Conservation (phyloP, 805 yeast genomes). For the Yarrowia hollandica region DNA sequence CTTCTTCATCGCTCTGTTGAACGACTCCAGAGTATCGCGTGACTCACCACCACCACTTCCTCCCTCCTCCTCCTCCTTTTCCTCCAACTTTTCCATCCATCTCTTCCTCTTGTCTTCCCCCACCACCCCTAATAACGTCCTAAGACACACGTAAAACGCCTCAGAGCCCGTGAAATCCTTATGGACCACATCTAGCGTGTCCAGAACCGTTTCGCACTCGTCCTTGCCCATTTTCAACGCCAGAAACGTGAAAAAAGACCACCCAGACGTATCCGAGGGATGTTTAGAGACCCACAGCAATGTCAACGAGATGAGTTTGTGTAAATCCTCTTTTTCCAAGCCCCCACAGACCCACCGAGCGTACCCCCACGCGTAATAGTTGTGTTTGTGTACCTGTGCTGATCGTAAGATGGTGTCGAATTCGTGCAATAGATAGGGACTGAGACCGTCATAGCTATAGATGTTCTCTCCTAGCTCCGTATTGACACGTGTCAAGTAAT, state of each 20-base stretch:
- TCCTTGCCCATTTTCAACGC: neutral
- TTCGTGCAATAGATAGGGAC: constrained; percentile 33
- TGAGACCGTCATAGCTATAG: neutral
- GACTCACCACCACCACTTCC: too few relatives aligned
- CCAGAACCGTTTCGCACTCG: neutral
- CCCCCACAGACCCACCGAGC: constrained; percentile 41
- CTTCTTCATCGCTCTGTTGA: neutral
- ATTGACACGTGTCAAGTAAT: neutral
- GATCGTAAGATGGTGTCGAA: constrained; percentile 42
- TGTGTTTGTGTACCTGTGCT: constrained; percentile 46
- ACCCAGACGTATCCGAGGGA: constrained; percentile 41
- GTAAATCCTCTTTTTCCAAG: constrained; percentile 31
- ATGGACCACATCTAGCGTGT: constrained; percentile 1
- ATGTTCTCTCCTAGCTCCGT: neutral
- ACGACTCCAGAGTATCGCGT: neutral
- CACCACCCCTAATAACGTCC: constrained; percentile 2
- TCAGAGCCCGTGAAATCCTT: constrained; percentile 34
- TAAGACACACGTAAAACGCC: constrained; percentile 34
- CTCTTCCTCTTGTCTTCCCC: neutral
- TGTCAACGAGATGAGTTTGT: constrained; percentile 30
- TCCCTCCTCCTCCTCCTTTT: neutral
- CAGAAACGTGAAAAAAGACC: constrained; percentile 38
- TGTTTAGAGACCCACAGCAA: constrained; percentile 30
- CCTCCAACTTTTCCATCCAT: neutral
- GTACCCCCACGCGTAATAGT: constrained; percentile 52